Percentiles rank a stretch among this genome's conserved stretches.
Evolutionary conservation across 225 moss, liverwort and hornwort genomes (phyloP).

Genomic region (Pleurozium schreberi): DNA sequence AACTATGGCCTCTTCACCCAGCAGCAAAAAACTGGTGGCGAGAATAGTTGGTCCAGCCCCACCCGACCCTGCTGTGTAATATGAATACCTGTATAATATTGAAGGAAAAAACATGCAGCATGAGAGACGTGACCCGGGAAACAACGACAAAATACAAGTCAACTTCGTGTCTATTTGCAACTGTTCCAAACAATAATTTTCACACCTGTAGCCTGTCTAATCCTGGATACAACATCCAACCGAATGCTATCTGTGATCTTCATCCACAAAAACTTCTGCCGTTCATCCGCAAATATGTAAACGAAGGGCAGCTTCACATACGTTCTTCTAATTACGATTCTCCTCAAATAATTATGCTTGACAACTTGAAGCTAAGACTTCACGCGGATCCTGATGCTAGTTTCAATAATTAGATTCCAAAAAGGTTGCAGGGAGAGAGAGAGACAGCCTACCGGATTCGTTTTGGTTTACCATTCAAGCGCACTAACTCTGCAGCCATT

Average conservation of each 20-base stretch:
- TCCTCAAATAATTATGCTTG: background rate
- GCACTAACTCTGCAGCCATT: slow-evolving; percentile 85
- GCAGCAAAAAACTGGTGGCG: slow-evolving; percentile 67
- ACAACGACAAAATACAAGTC: background rate
- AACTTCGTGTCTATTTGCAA: background rate
- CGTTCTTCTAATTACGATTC: background rate
- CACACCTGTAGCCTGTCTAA: background rate
- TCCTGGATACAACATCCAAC: background rate
- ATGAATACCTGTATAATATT: slow-evolving; percentile 50
- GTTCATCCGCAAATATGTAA: background rate
- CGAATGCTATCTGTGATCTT: background rate
- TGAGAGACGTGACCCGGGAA: background rate
- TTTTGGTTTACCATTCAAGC: slow-evolving; percentile 50
- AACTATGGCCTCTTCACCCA: slow-evolving; percentile 63
- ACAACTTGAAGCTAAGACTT: background rate
- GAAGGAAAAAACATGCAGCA: background rate
- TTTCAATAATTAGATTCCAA: background rate
- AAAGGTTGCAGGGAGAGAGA: background rate
- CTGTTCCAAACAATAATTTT: background rate
- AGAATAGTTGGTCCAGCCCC: slow-evolving; percentile 91
- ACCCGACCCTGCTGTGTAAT: slow-evolving; percentile 90
- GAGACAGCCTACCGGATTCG: slow-evolving; percentile 41
- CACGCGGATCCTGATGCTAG: background rate
- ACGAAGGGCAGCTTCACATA: background rate
- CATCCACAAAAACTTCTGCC: background rate